Base-by-base conservation (phyloP, 257 asterid species). In the Scutellaria minor region DNA sequence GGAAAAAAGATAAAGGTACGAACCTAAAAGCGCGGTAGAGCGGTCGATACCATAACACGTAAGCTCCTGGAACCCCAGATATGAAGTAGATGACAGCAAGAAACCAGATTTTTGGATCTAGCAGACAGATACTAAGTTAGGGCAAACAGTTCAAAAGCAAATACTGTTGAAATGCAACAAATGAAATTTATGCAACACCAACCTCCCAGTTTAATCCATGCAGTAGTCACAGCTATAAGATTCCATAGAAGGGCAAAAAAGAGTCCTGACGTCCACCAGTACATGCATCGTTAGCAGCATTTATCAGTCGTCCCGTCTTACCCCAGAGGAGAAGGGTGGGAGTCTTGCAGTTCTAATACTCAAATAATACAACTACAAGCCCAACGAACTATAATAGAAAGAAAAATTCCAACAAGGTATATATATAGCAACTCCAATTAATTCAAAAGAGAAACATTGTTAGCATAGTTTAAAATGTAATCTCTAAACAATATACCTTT, bases 1-100 rank as follows among this genome's bases (percentile, higher is more conserved):
- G 27, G 1, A 24, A 24, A 24, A 2, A 54, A 73, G 53, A 51
- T 51, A 40, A 62, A 70, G 66, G n/a, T 11, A 48, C 79, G 20
- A 74, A 87, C 99, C 98, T 95, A 74, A 86, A 87, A 54, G 97
- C 96, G 6, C 97, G 95, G 83, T 95, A 95, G 64, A 95, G 96
- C 63, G 99, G 99, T 68, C 90, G 96, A 71, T 95, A 95, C 98
- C 99, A 95, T 73, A 92, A 53, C 59, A 92, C 88, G 70, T 95
- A 95, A 68, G 92, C 97, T 68, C 98, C 98, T 10, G 99, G 99
- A 78, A 95, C 96, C 54, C 94, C 99, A 37, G 98, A 60, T 78
- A 95, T 85, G 83, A 95, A 90, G 93, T 92, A 95, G 83, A 92
- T 95, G 66, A 95, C 80, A 3, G 98, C 87, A 80, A 95, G 95